Conservation (phyloP, 352 stramenopile species). For the Pythium sp. region DNA sequence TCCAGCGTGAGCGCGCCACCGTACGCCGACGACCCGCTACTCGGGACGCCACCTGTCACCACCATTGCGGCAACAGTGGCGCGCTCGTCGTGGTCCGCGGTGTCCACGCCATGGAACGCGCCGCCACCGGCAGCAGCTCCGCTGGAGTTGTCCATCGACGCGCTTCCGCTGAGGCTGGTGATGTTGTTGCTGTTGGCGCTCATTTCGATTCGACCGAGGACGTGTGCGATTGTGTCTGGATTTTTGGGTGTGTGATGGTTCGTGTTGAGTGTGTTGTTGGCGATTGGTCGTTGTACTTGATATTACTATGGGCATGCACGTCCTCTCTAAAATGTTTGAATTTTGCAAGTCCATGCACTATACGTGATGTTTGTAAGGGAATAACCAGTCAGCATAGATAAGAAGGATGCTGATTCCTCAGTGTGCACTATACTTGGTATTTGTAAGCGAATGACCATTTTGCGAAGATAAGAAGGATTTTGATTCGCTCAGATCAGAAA, state of each 20-base stretch:
- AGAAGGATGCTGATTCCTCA: too few species aligned
- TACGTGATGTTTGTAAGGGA: too few species aligned
- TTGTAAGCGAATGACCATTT: too few species aligned
- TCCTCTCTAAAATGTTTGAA: too few species aligned
- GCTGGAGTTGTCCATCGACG: background rate
- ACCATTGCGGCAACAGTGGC: background rate
- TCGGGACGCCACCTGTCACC: background rate
- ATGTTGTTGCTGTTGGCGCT: background rate
- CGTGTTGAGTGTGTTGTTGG: background rate
- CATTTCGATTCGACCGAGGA: background rate
- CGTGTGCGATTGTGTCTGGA: background rate
- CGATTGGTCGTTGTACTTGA: background rate
- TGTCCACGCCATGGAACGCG: constrained; percentile 2
- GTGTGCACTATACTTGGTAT: too few species aligned
- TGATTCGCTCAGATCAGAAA: too few species aligned
- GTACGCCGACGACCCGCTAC: background rate
- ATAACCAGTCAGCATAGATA: too few species aligned
- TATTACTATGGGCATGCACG: too few species aligned
- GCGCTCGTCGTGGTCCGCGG: constrained; percentile 10
- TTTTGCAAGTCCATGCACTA: too few species aligned
- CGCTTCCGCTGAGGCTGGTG: background rate
- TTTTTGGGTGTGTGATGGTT: constrained; percentile 1
- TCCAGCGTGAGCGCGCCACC: constrained; percentile 6
- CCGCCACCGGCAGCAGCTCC: background rate
- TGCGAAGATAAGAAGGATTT: too few species aligned